A percentile compares a stretch with the other conserved stretches of the same genome.
phyloP scores from a whole-genome alignment of 805 yeast species.

The Candida silvatica region DNA sequence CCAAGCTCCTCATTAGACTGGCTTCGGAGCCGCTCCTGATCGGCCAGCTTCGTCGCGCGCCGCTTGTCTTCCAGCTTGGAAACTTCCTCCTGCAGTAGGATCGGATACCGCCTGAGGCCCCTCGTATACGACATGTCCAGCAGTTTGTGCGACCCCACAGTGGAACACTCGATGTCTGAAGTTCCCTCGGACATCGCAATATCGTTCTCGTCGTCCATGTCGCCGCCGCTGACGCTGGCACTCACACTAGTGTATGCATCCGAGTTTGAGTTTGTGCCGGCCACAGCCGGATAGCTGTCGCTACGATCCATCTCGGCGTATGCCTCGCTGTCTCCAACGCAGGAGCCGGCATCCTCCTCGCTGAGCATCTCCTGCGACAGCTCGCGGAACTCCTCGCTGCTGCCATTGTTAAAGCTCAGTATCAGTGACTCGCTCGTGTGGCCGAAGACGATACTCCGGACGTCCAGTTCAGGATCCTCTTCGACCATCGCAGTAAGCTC shows the following conservation, averaged over 20 bases:
- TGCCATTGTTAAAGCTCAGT: no score
- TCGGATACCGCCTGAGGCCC: no score
- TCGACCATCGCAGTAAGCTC: constrained; percentile 8
- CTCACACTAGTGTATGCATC: background rate
- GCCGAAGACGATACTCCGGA: no score
- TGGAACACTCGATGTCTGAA: no score
- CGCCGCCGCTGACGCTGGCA: constrained; percentile 1
- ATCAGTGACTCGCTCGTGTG: no score
- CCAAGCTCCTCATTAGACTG: constrained; percentile 21
- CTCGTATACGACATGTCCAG: no score
- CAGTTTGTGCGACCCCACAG: no score
- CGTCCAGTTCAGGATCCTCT: constrained; percentile 8
- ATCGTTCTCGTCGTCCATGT: background rate
- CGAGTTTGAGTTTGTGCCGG: constrained; percentile 1
- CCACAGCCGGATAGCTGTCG: constrained; percentile 1
- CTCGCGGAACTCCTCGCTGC: no score
- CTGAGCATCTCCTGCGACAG: no score
- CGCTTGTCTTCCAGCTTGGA: background rate
- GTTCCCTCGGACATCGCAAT: background rate
- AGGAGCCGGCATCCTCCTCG: no score
- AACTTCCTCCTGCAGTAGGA: background rate
- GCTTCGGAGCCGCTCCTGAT: constrained; percentile 1
- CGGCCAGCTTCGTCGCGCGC: constrained; percentile 1
- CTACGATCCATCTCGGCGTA: no score
- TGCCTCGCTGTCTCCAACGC: no score